phyloP scores from a whole-genome alignment of 352 stramenopile species.

The Pythium volutum region DNA sequence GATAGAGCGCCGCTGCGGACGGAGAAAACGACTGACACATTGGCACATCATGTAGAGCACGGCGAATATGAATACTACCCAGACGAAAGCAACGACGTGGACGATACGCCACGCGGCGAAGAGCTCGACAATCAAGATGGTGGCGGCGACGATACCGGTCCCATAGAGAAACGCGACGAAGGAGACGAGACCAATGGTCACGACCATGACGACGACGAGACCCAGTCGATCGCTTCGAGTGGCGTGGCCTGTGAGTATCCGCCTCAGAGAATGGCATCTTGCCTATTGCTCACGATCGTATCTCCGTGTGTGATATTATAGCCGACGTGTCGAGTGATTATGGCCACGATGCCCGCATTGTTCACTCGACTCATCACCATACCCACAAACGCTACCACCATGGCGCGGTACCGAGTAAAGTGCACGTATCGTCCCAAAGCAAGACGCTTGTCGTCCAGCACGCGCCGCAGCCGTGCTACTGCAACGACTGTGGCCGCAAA shows the following conservation, averaged over 20 bases:
- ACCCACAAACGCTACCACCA: neutral
- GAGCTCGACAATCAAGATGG: neutral
- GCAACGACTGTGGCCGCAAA: slow-evolving; percentile 1
- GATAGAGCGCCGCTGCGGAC: neutral
- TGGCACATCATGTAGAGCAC: slow-evolving; percentile 4
- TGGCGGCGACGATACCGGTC: neutral
- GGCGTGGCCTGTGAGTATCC: slow-evolving; percentile 7
- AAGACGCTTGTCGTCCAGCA: slow-evolving; percentile 23
- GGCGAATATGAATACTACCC: slow-evolving; percentile 4
- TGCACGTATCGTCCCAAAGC: slow-evolving; percentile 17
- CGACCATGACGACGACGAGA: slow-evolving; percentile 1
- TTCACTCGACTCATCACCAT: neutral
- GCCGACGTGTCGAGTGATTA: slow-evolving; percentile 16
- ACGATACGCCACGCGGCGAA: neutral
- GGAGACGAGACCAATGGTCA: neutral
- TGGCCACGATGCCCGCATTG: neutral
- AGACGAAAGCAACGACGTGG: neutral
- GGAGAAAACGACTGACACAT: neutral
- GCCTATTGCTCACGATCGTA: neutral
- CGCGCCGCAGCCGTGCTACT: slow-evolving; percentile 5
- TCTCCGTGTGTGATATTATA: neutral
- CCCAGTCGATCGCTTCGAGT: slow-evolving; percentile 12
- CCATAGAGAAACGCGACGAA: neutral
- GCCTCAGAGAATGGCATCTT: neutral
- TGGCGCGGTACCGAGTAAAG: neutral